Percentiles rank a stretch among this genome's conserved stretches.
These are phyloP conservation scores for Aureobasidium musti DNA, from an alignment of 2,329 filamentous ascomycete genomes.

Conservation along the genomic window DNA sequence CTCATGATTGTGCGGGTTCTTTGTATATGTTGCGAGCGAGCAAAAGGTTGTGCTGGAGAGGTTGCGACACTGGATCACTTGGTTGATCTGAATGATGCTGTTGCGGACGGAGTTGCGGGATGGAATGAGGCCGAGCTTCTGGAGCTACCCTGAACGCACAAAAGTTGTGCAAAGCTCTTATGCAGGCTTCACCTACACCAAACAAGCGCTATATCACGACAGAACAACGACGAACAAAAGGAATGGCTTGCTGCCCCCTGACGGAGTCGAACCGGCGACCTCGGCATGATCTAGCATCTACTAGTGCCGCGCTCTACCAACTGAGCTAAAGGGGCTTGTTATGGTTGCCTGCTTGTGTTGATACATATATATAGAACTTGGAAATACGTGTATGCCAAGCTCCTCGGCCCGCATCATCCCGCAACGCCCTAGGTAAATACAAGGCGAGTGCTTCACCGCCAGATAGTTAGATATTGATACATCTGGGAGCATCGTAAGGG, in stretches of 20 bases:
- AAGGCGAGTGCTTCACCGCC: too few species aligned
- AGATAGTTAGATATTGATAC: too few species aligned
- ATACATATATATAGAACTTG: too few species aligned
- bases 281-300: constrained; percentile 12
- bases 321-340: constrained; percentile 22
- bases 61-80: background rate
- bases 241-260: background rate
- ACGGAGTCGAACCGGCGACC: constrained; percentile 24
- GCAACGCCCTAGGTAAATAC: too few species aligned
- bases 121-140: constrained; percentile 13
- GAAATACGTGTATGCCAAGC: too few species aligned
- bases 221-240: background rate
- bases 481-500: too few species aligned
- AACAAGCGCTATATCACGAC: background rate
- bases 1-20: background rate
- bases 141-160: background rate
- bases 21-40: background rate
- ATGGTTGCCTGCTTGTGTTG: too few species aligned
- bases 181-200: background rate
- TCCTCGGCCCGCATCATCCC: too few species aligned
- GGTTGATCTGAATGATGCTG: background rate
- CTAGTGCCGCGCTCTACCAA: constrained; percentile 26
- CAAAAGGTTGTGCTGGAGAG: background rate
- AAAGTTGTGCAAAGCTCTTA: background rate
- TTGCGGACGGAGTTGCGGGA: constrained; percentile 4